These are phyloP conservation scores for Colletotrichum sp. DNA, from an alignment of 2,329 filamentous ascomycete species.

Conservation along the genomic window DNA sequence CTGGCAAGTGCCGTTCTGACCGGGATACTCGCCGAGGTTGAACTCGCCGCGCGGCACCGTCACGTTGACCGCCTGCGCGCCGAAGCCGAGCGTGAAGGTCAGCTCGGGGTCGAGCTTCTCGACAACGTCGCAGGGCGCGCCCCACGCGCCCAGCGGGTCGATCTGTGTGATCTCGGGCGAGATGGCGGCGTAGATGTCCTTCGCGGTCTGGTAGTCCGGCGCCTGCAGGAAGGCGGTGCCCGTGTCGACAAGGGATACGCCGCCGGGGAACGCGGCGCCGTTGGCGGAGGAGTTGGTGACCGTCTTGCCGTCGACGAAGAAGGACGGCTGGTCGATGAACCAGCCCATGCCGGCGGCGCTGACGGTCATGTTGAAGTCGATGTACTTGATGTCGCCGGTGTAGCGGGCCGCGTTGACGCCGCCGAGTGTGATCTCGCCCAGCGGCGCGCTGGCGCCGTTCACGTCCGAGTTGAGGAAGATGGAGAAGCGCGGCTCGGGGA, in stretches of 20 bases:
- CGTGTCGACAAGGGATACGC: constrained; percentile 32
- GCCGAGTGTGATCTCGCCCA: constrained; percentile 35
- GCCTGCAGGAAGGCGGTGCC: constrained; percentile 35
- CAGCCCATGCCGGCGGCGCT: constrained; percentile 24
- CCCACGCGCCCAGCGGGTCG: constrained; percentile 35
- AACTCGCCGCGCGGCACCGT: constrained; percentile 33
- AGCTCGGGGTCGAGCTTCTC: constrained; percentile 31
- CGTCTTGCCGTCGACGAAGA: constrained; percentile 27
- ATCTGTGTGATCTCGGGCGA: constrained; percentile 33
- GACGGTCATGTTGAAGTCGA: constrained; percentile 26
- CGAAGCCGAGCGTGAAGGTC: constrained; percentile 32
- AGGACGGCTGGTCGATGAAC: constrained; percentile 29
- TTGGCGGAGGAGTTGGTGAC: constrained; percentile 22
- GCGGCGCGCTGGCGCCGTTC: constrained; percentile 6
- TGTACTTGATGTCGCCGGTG: constrained; percentile 28
- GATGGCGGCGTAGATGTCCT: constrained; percentile 33
- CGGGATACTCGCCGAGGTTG: constrained; percentile 35
- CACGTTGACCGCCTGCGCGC: constrained; percentile 26
- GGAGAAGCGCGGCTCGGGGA: constrained; percentile 31
- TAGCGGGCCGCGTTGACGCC: constrained; percentile 34
- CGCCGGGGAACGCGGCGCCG: not conserved
- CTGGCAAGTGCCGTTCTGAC: not conserved
- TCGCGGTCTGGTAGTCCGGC: constrained; percentile 31
- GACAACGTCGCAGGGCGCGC: constrained; percentile 33
- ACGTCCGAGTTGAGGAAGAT: constrained; percentile 29